Percentiles rank a stretch among this genome's conserved stretches.
Conservation (phyloP, 2,329 filamentous ascomycete species). For the Fusarium begoniae region DNA sequence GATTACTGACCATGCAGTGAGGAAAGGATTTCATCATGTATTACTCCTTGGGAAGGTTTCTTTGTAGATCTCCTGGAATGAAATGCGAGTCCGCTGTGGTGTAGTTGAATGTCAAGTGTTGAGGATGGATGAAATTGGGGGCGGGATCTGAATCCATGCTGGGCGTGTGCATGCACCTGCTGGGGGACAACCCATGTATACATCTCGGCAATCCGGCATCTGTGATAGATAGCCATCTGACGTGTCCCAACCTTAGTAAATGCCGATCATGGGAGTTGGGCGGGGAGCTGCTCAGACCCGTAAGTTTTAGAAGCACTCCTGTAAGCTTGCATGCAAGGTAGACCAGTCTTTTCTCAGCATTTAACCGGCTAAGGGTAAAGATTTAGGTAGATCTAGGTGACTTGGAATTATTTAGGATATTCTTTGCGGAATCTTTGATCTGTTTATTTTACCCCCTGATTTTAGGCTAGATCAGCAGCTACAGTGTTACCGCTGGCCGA, state of each 20-base stretch:
- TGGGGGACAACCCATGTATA: neutral
- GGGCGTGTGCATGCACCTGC: neutral
- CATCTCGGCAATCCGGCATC: neutral
- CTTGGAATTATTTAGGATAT: neutral
- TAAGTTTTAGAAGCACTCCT: neutral
- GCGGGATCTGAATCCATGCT: neutral
- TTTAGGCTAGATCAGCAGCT: neutral
- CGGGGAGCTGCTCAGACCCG: no score
- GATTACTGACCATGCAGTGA: fast-evolving
- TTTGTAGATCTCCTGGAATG: neutral
- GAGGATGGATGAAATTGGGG: no score
- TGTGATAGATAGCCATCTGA: neutral
- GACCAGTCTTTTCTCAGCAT: fast-evolving
- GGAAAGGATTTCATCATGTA: no score
- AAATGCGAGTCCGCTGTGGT: neutral
- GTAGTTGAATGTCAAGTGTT: no score
- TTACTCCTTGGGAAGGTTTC: no score
- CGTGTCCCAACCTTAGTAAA: no score
- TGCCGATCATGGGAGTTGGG: fast-evolving
- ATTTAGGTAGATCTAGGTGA: neutral
- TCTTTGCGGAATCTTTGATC: neutral
- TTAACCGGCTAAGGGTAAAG: neutral
- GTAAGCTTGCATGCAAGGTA: neutral
- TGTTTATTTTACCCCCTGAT: neutral
- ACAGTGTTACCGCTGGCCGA: neutral